A percentile compares a stretch with the other conserved stretches of the same genome.
Evolutionary conservation across 208 protist species (phyloP).

Genomic region (Trypanosoma caninum): DNA sequence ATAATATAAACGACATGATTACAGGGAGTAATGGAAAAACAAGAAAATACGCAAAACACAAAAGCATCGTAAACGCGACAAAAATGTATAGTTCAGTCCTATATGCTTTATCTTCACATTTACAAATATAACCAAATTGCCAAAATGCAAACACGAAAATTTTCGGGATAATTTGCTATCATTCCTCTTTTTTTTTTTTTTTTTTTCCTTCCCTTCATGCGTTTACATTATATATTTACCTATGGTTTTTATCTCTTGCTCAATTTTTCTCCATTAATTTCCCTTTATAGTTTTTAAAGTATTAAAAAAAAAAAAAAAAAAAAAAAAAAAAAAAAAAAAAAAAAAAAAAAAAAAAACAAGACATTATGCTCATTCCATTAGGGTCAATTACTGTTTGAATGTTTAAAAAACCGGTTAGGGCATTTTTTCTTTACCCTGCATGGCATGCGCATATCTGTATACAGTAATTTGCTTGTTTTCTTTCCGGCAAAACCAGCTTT

Average conservation of each 20-base stretch:
- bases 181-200: constrained; percentile 3
- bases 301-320: not conserved
- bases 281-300: not conserved
- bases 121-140: not conserved
- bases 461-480: constrained; percentile 2
- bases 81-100: too few species aligned
- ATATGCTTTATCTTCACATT: not conserved
- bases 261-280: not conserved
- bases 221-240: not conserved
- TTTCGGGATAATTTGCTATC: not conserved
- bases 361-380: not conserved
- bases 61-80: too few species aligned
- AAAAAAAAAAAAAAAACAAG: constrained; percentile 2
- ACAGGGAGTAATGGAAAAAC: too few species aligned
- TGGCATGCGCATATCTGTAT: not conserved
- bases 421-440: not conserved
- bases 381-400: not conserved
- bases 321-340: constrained; percentile 10
- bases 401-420: not conserved
- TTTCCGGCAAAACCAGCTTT: not conserved
- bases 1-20: too few species aligned
- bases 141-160: not conserved
- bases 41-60: too few species aligned
- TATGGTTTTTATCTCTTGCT: too few species aligned
- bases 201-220: not conserved